These are phyloP conservation scores for Halteria grandinella DNA, from an alignment of 73 alveolate genomes.

Conservation along the genomic window DNA sequence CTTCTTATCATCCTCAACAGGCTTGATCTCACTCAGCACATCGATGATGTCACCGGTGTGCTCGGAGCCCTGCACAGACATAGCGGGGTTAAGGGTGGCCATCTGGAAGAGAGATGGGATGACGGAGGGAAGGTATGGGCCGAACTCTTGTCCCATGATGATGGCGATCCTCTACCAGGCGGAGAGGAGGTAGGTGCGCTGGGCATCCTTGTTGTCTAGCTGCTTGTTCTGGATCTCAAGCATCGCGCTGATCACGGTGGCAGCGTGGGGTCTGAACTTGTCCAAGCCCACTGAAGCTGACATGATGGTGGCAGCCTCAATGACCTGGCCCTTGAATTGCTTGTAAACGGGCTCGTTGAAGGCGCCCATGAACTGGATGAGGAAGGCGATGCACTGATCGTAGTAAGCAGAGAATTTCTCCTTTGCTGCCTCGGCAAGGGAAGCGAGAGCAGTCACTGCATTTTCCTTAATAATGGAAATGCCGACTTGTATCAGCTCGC, in stretches of 20 bases:
- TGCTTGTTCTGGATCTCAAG: conserved; percentile 71
- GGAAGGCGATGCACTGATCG: conserved; percentile 62
- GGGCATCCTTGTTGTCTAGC: conserved; percentile 78
- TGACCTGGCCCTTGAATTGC: conserved; percentile 85
- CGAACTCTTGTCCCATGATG: conserved; percentile 73
- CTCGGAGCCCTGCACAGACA: conserved; percentile 59
- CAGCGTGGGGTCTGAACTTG: conserved; percentile 75
- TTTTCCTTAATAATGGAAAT: conserved; percentile 83
- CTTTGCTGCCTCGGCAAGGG: conserved; percentile 85
- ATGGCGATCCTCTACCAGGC: conserved; percentile 92
- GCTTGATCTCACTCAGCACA: conserved; percentile 62
- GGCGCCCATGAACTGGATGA: conserved; percentile 59
- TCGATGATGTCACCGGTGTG: conserved; percentile 70
- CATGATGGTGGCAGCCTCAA: conserved; percentile 80
- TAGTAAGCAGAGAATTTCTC: conserved; percentile 73
- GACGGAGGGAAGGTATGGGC: conserved; percentile 72
- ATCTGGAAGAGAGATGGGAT: conserved; percentile 81
- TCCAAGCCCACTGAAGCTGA: conserved; percentile 81
- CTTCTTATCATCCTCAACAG: conserved; percentile 41
- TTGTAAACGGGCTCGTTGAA: conserved; percentile 69
- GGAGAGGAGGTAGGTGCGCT: conserved; percentile 77
- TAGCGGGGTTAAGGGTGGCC: conserved; percentile 74
- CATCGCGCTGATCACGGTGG: conserved; percentile 64
- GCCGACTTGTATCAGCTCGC: not conserved
- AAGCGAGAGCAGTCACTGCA: conserved; percentile 84